phyloP scores from a whole-genome alignment of 805 yeast species.

The Yarrowia divulgata region DNA sequence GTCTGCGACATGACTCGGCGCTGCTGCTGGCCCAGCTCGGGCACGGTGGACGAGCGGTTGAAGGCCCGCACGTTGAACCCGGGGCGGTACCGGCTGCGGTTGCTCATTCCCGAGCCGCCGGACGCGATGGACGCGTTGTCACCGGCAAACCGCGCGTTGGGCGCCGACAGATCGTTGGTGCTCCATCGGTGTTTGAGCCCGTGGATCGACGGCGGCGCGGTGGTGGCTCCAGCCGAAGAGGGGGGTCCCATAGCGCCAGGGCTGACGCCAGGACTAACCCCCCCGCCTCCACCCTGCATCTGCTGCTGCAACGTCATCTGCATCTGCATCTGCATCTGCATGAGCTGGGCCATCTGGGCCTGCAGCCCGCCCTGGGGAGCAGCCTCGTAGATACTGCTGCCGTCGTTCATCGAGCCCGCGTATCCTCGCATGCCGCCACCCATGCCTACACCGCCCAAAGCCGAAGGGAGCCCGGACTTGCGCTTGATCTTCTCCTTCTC shows the following conservation, averaged over 20 bases:
- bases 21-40: slow-evolving; percentile 19
- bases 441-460: not conserved
- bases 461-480: slow-evolving; percentile 26
- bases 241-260: not conserved
- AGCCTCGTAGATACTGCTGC: slow-evolving; percentile 40
- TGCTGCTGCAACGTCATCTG: slow-evolving; percentile 40
- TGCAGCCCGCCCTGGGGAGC: slow-evolving; percentile 44
- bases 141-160: slow-evolving; percentile 7
- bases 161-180: slow-evolving; percentile 14
- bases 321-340: slow-evolving; percentile 49
- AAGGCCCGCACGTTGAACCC: slow-evolving; percentile 20
- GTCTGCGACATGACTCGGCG: slow-evolving; percentile 28
- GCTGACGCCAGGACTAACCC: not conserved
- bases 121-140: slow-evolving; percentile 21
- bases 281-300: slow-evolving; percentile 23
- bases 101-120: slow-evolving; percentile 28
- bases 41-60: slow-evolving; percentile 24
- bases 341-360: slow-evolving; percentile 49
- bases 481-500: slow-evolving; percentile 51
- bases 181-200: slow-evolving; percentile 20
- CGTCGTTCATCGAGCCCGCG: slow-evolving; percentile 25
- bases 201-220: slow-evolving; percentile 6
- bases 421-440: slow-evolving; percentile 3
- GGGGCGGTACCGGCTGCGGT: slow-evolving; percentile 32
- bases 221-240: not conserved